phyloP scores from a whole-genome alignment of 2,329 filamentous ascomycete species.

The Aureobasidium sp. region DNA sequence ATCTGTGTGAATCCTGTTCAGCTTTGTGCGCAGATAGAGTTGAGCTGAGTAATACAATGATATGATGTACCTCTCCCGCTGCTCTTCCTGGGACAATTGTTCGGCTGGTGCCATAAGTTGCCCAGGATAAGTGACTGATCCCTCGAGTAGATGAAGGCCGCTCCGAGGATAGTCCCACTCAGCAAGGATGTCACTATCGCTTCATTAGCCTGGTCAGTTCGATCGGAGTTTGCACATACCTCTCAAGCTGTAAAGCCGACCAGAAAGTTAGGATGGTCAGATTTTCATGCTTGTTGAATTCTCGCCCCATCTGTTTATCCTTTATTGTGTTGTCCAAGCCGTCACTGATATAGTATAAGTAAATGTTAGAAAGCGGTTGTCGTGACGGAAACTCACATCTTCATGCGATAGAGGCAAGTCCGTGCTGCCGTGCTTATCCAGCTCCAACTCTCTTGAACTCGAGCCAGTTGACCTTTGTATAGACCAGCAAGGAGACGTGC shows the following conservation, averaged over 20 bases:
- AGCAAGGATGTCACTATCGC: conserved; percentile 71
- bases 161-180: conserved; percentile 53
- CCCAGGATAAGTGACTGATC: conserved; percentile 37
- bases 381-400: conserved; percentile 1
- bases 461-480: conserved; percentile 79
- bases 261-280: conserved; percentile 64
- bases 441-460: conserved; percentile 76
- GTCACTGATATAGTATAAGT: background rate
- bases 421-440: conserved; percentile 42
- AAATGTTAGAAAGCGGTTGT: background rate
- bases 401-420: conserved; percentile 14
- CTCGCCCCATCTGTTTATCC: conserved; percentile 10
- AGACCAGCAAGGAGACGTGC: conserved; percentile 76
- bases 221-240: conserved; percentile 38
- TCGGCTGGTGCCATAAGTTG: background rate
- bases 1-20: conserved; percentile 48
- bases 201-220: background rate
- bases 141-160: conserved; percentile 50
- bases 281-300: conserved; percentile 25
- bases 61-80: conserved; percentile 27
- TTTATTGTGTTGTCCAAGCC: background rate
- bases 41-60: conserved; percentile 55
- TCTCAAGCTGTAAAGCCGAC: conserved; percentile 90
- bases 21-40: conserved; percentile 48
- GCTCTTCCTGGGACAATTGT: background rate